Percentiles rank a stretch among this genome's conserved stretches.
These are phyloP conservation scores for Aciculoconidium aculeatum DNA, from an alignment of 805 yeast species.

Conservation along the genomic window DNA sequence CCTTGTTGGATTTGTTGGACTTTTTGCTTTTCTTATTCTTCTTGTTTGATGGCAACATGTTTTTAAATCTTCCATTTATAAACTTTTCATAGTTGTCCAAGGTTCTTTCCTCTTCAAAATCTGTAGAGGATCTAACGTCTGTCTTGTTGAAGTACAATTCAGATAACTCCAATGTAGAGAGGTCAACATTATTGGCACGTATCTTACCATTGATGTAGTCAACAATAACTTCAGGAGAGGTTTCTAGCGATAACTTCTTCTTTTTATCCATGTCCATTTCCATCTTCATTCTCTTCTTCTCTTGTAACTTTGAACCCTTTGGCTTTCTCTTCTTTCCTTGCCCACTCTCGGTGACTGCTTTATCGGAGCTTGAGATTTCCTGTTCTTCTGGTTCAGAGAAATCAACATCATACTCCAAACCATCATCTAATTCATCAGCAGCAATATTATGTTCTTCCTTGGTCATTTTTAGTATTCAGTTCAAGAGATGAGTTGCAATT, in stretches of 20 bases:
- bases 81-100: constrained; percentile 53
- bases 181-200: constrained; percentile 54
- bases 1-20: constrained; percentile 15
- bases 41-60: constrained; percentile 36
- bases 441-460: constrained; percentile 5
- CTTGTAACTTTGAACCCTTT: constrained; percentile 42
- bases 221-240: constrained; percentile 52
- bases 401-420: constrained; percentile 55
- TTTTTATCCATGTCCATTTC: constrained; percentile 59
- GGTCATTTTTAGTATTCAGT: constrained; percentile 3
- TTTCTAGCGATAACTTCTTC: constrained; percentile 44
- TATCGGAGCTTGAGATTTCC: constrained; percentile 17
- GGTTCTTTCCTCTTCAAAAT: constrained; percentile 46
- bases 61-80: constrained; percentile 44
- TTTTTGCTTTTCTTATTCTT: constrained; percentile 23
- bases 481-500: constrained; percentile 8
- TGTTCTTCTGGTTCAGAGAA: constrained; percentile 21
- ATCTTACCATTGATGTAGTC: constrained; percentile 62
- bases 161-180: constrained; percentile 69
- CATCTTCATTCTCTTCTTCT: constrained; percentile 62
- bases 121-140: constrained; percentile 58
- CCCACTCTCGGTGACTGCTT: constrained; percentile 10
- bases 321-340: constrained; percentile 18
- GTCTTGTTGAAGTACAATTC: constrained; percentile 55
- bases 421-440: constrained; percentile 78